Evolutionary conservation across 768 basidiomycete genomes (phyloP), one percentile per base, ranked within the genome.

Genomic region (Tubosaeta sp.): DNA sequence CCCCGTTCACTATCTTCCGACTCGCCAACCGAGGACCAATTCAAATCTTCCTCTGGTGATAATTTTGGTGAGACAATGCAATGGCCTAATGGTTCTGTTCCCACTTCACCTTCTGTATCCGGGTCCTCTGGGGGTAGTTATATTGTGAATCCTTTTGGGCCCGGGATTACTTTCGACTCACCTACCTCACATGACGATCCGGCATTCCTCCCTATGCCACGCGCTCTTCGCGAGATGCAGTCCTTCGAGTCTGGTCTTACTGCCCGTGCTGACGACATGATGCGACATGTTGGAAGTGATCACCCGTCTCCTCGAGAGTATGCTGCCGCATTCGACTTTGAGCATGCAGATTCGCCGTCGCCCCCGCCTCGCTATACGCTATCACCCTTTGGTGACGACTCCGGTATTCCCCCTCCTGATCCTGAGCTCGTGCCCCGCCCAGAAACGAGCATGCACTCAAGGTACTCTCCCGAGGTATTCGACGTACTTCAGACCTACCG

Each of bases 191-290:
- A 69, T 30, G 72, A 75, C 8, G 66, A 71, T 1, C 46, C 72
- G 1, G 67, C 79, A 16, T 73, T 69, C 43, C 63, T 81, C 4
- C 72, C 74, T 4, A 58, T 77, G 2, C 76, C 81, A 1, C 81
- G 79, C 4, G 72, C 75, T 38, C 65, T 93, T n/a, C 84, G 89
- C 21, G 86, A 85, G 64, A 87, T 91, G 84, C 88, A 91, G 57
- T 89, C 87, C 0, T 93, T 92, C 61, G 90, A 93, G 57, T 91
- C 89, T 4, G 83, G 83, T 1, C 65, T 87, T 32, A 93, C 90
- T 0, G 89, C 87, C 0, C 78, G 82, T 21, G 86, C 86, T 43
- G 75, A 63, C 14, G 66, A 69, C 47, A 59, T 60, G 49, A 51
- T 58, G 46, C 63, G 54, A 39, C 59, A 51, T 6, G 54, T 57